phyloP scores from a whole-genome alignment of 305 asterid genomes.

The Fraxinus baroniana region DNA sequence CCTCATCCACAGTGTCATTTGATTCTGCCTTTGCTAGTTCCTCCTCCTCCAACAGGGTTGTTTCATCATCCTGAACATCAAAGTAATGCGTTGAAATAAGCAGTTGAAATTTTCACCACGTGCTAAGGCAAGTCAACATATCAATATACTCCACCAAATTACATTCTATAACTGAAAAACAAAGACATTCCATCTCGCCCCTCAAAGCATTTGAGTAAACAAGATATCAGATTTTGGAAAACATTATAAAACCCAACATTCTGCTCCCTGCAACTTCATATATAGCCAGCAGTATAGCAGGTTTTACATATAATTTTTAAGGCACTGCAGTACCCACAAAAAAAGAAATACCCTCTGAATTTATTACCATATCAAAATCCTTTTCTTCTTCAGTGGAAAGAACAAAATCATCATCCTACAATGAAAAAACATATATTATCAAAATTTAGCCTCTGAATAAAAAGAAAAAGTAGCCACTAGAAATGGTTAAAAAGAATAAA shows the following conservation, averaged over 20 bases:
- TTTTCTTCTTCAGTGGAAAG: slow-evolving; percentile 61
- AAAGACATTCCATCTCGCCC: neutral
- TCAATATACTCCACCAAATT: neutral
- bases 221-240: neutral
- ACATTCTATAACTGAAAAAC: neutral
- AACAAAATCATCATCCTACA: slow-evolving; percentile 80
- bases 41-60: slow-evolving; percentile 92
- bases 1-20: slow-evolving; percentile 64
- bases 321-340: slow-evolving; percentile 6
- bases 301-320: neutral
- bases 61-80: slow-evolving; percentile 82
- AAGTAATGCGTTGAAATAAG: slow-evolving; percentile 20
- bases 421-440: slow-evolving; percentile 1
- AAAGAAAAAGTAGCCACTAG: slow-evolving; percentile 18
- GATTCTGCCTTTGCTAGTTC: slow-evolving; percentile 73
- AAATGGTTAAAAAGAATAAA: slow-evolving; percentile 8
- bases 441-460: slow-evolving; percentile 10
- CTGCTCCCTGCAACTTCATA: slow-evolving; percentile 12
- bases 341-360: slow-evolving; percentile 2
- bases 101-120: neutral
- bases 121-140: slow-evolving; percentile 12
- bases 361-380: slow-evolving; percentile 53
- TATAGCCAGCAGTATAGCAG: neutral
- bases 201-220: neutral
- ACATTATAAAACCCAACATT: neutral